Evolutionary conservation across 2,329 filamentous ascomycete genomes (phyloP), one percentile per base, ranked within the genome.

Genomic region (Neonectria sp.): DNA sequence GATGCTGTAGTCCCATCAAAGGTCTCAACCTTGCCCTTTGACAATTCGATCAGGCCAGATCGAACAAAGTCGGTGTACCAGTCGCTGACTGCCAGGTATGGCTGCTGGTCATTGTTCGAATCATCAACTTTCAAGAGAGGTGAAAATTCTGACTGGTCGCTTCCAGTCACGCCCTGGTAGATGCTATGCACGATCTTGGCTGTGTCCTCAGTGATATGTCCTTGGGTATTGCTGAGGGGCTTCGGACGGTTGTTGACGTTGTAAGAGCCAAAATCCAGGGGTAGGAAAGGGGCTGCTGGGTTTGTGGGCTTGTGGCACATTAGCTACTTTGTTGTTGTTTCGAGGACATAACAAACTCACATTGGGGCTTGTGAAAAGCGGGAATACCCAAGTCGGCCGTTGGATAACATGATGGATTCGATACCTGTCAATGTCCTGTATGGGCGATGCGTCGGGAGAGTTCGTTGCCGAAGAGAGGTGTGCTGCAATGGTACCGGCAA

Each of bases 61-160:
- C 93, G 88, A 15, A 95, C 92, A 74, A 94, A 94, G 59, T 94
- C 91, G 31, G 87, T 80, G 75, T 97, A 96, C 67, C 87, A 87
- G 70, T 94, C 91, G 57, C 91, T 92, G 60, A 94, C 88, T 9
- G 90, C 90, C 6, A 95, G 82, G 75, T 90, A 93, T 0, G 90
- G 87, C 1, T 90, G 90, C n/a, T 86, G 79, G 2, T 83, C 77
- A 4, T 82, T 80, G 24, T 86, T 79, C 0, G 80, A 73, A 6
- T 77, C 78, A 1, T 79, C 76, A 6, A 88, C 78, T 60, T 75
- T 81, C n/a, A 82, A 78, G 33, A 79, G 77, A 0, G 75, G 79
- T 6, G 81, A 88, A 76, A 88, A 86, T 11, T 84, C 80, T 3
- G 82, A 83, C 69, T 92, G 90, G 63, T 90, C 82, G 2, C 82